These are phyloP conservation scores for Rhodotorula toruloides DNA, from an alignment of 768 basidiomycete genomes.

Conservation along the genomic window DNA sequence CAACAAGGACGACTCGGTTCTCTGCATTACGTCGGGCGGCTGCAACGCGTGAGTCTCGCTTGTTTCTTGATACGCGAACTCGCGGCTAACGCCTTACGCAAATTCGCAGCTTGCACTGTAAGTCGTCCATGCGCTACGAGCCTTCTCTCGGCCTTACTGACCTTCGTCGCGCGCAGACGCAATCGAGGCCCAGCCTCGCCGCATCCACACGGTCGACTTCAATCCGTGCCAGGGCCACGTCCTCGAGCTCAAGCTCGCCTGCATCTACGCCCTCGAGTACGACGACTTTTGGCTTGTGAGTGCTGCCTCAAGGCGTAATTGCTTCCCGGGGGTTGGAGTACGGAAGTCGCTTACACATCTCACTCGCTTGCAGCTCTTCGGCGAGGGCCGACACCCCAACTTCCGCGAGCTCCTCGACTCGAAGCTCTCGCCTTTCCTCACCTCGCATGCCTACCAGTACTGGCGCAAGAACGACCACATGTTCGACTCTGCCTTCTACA, in stretches of 20 bases:
- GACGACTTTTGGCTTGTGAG: constrained; percentile 55
- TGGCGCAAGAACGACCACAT: constrained; percentile 61
- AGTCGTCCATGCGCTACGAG: too few species aligned
- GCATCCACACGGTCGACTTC: constrained; percentile 62
- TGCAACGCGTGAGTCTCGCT: constrained; percentile 57
- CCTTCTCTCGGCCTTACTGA: too few species aligned
- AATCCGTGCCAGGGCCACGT: constrained; percentile 64
- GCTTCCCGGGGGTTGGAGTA: neutral
- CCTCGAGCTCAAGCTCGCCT: constrained; percentile 70
- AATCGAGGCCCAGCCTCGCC: constrained; percentile 58
- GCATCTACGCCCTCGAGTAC: constrained; percentile 56
- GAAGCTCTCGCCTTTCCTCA: constrained; percentile 62
- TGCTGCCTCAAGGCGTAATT: neutral
- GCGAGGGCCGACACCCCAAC: constrained; percentile 57
- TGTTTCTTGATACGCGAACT: too few species aligned
- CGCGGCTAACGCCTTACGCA: too few species aligned
- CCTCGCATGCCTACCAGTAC: constrained; percentile 69
- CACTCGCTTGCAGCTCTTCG: constrained; percentile 54
- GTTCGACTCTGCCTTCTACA: constrained; percentile 59
- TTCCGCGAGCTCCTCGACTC: constrained; percentile 61
- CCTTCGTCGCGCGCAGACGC: too few species aligned
- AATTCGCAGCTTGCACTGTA: neutral
- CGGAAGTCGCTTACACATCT: too few species aligned
- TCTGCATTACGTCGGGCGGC: constrained; percentile 71
- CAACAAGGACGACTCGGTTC: constrained; percentile 59